These are phyloP conservation scores for Torulaspora franciscae DNA, from an alignment of 805 yeast genomes.

Conservation along the genomic window DNA sequence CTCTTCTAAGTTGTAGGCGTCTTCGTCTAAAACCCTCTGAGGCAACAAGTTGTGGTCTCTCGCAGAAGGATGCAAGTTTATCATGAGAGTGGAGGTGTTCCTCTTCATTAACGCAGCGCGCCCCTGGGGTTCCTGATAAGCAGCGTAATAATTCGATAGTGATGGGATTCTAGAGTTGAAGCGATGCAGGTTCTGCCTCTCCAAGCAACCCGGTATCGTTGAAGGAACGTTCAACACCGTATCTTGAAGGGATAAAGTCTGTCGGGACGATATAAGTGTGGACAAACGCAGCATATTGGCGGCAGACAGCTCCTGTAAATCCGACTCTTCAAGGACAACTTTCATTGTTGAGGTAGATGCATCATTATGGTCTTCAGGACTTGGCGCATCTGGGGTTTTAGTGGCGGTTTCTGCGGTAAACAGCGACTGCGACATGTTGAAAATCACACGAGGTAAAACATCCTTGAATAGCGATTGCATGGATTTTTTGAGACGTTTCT, in stretches of 20 bases:
- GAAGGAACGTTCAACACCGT: conserved; percentile 44
- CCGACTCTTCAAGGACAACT: conserved; percentile 27
- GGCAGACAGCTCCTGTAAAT: conserved; percentile 48
- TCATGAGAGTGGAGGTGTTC: conserved; percentile 4
- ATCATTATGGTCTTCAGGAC: conserved; percentile 1
- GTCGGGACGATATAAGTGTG: conserved; percentile 66
- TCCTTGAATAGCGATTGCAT: conserved; percentile 35
- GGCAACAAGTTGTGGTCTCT: conserved; percentile 25
- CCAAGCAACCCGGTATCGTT: conserved; percentile 34
- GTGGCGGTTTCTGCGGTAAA: conserved; percentile 24
- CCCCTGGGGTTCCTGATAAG: conserved; percentile 7
- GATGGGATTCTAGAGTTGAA: conserved; percentile 34
- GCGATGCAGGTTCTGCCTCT: conserved; percentile 33
- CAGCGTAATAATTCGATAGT: conserved; percentile 23
- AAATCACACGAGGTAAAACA: conserved; percentile 33
- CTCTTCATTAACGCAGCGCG: conserved; percentile 9
- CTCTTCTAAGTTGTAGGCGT: conserved; percentile 24
- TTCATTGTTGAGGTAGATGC: conserved; percentile 11
- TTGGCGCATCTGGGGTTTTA: conserved; percentile 3
- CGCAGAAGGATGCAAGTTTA: conserved; percentile 3
- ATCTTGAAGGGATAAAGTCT: conserved; percentile 68
- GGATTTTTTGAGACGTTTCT: conserved; percentile 33
- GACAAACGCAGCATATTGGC: conserved; percentile 64
- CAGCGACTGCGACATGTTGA: conserved; percentile 35
- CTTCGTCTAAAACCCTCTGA: conserved; percentile 21